Evolutionary conservation across 176 grass and related monocot genomes (phyloP).

Genomic region (Oryza punctata): DNA sequence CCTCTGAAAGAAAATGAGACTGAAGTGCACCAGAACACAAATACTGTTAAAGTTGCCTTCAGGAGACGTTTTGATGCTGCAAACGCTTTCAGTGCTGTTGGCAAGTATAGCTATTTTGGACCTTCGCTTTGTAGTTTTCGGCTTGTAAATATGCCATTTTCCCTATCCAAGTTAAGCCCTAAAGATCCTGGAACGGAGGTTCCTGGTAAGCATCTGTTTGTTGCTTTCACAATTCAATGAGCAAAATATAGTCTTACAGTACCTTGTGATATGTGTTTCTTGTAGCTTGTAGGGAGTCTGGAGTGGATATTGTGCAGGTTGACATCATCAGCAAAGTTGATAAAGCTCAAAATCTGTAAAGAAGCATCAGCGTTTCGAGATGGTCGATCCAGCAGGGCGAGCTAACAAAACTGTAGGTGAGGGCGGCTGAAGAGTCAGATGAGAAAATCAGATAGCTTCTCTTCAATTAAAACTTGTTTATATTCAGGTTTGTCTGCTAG

Average conservation of each 20-base stretch:
- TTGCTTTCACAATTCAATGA: slow-evolving; percentile 4
- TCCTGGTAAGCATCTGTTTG: slow-evolving; percentile 23
- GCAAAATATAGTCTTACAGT: slow-evolving; percentile 25
- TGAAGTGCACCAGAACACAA: slow-evolving; percentile 55
- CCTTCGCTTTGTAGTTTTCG: slow-evolving; percentile 61
- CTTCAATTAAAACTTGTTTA: slow-evolving; percentile 9
- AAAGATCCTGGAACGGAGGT: slow-evolving; percentile 9
- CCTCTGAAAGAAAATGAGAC: slow-evolving; percentile 67
- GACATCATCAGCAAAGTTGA: not conserved
- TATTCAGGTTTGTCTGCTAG: slow-evolving; percentile 5
- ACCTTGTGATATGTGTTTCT: slow-evolving; percentile 1
- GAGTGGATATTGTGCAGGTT: slow-evolving; percentile 23
- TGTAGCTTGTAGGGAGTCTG: slow-evolving; percentile 15
- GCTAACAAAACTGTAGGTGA: slow-evolving; percentile 11
- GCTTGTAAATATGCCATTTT: slow-evolving; percentile 54
- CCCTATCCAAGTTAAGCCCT: slow-evolving; percentile 5
- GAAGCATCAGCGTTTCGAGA: not conserved
- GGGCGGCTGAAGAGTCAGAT: not conserved
- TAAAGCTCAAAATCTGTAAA: slow-evolving; percentile 7
- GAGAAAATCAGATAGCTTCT: not conserved
- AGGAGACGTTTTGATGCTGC: slow-evolving; percentile 72
- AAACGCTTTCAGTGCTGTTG: slow-evolving; percentile 61
- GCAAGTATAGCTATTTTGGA: slow-evolving; percentile 73
- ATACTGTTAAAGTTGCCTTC: slow-evolving; percentile 64
- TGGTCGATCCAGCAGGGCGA: slow-evolving; percentile 7